These are phyloP conservation scores for Lycium barbarum DNA, from an alignment of 257 asterid species.

Conservation along the genomic window DNA sequence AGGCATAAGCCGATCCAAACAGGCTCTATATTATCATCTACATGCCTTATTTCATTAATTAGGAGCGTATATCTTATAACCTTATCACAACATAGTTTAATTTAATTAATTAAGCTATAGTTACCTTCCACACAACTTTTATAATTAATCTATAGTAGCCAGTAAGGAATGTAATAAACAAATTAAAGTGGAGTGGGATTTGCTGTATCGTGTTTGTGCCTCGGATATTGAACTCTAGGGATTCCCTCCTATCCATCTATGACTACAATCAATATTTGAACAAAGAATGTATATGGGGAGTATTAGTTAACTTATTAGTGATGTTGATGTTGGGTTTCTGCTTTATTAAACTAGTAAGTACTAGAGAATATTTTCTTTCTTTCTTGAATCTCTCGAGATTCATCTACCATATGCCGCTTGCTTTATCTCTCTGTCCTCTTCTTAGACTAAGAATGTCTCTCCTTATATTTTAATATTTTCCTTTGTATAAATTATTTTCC, in stretches of 20 bases:
- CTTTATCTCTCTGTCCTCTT: conserved; percentile 60
- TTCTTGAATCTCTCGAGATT: conserved; percentile 70
- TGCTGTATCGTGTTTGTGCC: conserved; percentile 48
- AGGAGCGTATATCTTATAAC: conserved; percentile 14
- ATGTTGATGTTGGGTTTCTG: conserved; percentile 37
- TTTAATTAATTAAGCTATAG: conserved; percentile 16
- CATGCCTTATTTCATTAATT: not conserved
- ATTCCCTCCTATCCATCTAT: conserved; percentile 48
- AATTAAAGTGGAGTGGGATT: conserved; percentile 68
- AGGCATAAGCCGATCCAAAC: too few species aligned
- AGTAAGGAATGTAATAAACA: conserved; percentile 14
- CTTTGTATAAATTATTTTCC: not conserved
- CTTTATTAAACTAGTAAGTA: conserved; percentile 23
- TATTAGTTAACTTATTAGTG: conserved; percentile 26
- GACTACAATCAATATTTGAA: not conserved
- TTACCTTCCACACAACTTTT: not conserved
- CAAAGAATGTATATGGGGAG: too few species aligned
- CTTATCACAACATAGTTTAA: not conserved
- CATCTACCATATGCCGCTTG: conserved; percentile 53
- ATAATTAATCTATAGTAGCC: not conserved
- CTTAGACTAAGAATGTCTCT: conserved; percentile 46
- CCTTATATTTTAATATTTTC: not conserved
- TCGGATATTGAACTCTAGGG: conserved; percentile 67
- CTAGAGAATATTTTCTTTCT: conserved; percentile 34
- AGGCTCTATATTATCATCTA: conserved; percentile 11